phyloP scores from a whole-genome alignment of 495 filamentous ascomycete genomes.

The Trichocladium uniseriatum region DNA sequence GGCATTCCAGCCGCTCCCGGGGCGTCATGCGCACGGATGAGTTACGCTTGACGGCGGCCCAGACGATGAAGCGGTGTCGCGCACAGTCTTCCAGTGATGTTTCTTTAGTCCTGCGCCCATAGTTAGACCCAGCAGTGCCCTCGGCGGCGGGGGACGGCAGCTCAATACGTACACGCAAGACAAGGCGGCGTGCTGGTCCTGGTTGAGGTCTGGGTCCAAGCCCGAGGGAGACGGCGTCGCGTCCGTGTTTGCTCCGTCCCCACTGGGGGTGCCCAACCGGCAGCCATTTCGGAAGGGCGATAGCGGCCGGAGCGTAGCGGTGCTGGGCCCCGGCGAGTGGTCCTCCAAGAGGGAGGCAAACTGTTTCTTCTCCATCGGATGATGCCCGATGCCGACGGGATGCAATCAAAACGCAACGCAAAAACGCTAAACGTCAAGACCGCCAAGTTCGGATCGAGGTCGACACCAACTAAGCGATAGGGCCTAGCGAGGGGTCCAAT shows the following conservation, averaged over 20 bases:
- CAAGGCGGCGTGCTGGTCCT: constrained; percentile 7
- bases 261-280: neutral
- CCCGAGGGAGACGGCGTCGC: too few relatives aligned
- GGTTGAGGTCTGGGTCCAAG: constrained; percentile 1
- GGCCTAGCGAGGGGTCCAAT: neutral
- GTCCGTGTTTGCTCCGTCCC: neutral
- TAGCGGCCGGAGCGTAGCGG: constrained; percentile 3
- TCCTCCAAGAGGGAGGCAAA: constrained; percentile 26
- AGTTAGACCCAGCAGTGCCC: constrained; percentile 18
- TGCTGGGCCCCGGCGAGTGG: constrained; percentile 12
- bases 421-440: neutral
- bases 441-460: too few relatives aligned
- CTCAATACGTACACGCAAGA: constrained; percentile 28
- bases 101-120: constrained; percentile 30
- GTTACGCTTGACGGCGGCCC: constrained; percentile 43
- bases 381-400: neutral
- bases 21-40: constrained; percentile 32
- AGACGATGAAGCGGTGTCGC: constrained; percentile 39
- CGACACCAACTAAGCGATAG: neutral
- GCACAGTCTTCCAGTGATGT: constrained; percentile 37
- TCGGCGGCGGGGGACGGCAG: neutral
- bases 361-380: constrained; percentile 26
- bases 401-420: neutral
- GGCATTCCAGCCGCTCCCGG: constrained; percentile 35
- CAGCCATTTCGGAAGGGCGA: constrained; percentile 12